Evolutionary conservation across 108 stramenopile species (phyloP).

Genomic region (Bacterosira constricta): DNA sequence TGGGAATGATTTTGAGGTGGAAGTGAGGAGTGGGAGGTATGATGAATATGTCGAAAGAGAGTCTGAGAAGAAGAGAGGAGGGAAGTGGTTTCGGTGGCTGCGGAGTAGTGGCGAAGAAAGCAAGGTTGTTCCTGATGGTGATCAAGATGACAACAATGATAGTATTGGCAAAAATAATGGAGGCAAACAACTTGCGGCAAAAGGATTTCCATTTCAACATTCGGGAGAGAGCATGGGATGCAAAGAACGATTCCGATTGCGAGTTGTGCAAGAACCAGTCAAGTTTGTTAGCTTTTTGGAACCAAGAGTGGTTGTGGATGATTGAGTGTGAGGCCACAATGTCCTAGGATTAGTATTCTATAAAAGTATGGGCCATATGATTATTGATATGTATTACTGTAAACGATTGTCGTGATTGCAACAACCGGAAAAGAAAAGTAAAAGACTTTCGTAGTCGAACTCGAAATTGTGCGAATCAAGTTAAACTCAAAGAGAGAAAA

Average conservation of each 20-base stretch:
- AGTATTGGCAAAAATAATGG: background rate
- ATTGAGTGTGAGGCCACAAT: too few relatives aligned
- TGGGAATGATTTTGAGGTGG: constrained; percentile 64
- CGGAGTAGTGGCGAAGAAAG: background rate
- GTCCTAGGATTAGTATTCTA: too few relatives aligned
- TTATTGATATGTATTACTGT: too few relatives aligned
- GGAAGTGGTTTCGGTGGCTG: constrained; percentile 1
- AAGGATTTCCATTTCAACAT: constrained; percentile 75
- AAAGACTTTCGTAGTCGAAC: too few relatives aligned
- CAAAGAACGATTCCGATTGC: constrained; percentile 53
- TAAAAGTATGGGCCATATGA: too few relatives aligned
- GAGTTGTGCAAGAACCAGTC: constrained; percentile 52
- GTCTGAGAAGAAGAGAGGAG: background rate
- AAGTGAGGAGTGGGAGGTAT: constrained; percentile 28
- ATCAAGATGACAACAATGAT: background rate
- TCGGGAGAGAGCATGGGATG: constrained; percentile 67
- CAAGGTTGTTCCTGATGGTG: constrained; percentile 4
- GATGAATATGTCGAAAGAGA: constrained; percentile 21
- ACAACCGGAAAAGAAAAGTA: too few relatives aligned
- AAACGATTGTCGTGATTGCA: too few relatives aligned
- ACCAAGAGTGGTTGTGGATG: constrained; percentile 52
- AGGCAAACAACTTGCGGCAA: background rate
- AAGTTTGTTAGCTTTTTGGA: constrained; percentile 65
- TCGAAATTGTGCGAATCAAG: too few relatives aligned
- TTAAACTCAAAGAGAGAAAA: too few relatives aligned